Evolutionary conservation across 1,139 yeast genomes (phyloP), one percentile per base, ranked within the genome.

Genomic region (Hemisphaericaspora subhashii): DNA sequence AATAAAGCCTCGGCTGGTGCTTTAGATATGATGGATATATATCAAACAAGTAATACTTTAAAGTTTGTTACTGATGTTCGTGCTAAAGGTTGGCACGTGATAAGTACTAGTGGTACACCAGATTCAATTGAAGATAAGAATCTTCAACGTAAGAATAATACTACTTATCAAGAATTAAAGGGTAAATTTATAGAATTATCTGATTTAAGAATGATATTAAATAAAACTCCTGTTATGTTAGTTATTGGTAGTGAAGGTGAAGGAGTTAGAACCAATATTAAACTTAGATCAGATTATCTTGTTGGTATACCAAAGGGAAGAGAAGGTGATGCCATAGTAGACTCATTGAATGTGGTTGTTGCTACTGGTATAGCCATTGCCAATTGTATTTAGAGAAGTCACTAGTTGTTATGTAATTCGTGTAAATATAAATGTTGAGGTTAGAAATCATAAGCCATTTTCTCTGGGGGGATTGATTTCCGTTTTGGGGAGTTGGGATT

Each of bases 1-100:
- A 77, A 82, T 24, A 90, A 89, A 57, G 81, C 95, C 0, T 77
- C 95, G 6, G 85, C 88, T 3, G 98, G 98, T n/a, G 92, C 96
- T 0, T 64, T 86, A 44, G 98, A 90, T 51, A 69, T 80, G 42
- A 60, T 86, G 55, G 79, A 81, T 6, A 71, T 89, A 4, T 85
- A 72, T 56, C 70, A 77, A 31, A 72, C 77, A 1, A 61, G 71
- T 10, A 75, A 78, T 43, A 83, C 92, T 3, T 60, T 86, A 37
- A 60, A 70, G 17, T 83, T 90, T 48, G 71, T 88, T 46, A 83
- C 81, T 28, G 56, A 66, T 33, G 71, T 82, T 5, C 70, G 66
- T 36, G 57, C 57, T 17, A 73, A 75, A 36, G 86, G 87, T 3
- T 90, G 97, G 97, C 66, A 68, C 9, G 73, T 88, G 27, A 66